Evolutionary conservation across 495 filamentous ascomycete genomes (phyloP), one percentile per base, ranked within the genome.

Genomic region (Podospora australis): DNA sequence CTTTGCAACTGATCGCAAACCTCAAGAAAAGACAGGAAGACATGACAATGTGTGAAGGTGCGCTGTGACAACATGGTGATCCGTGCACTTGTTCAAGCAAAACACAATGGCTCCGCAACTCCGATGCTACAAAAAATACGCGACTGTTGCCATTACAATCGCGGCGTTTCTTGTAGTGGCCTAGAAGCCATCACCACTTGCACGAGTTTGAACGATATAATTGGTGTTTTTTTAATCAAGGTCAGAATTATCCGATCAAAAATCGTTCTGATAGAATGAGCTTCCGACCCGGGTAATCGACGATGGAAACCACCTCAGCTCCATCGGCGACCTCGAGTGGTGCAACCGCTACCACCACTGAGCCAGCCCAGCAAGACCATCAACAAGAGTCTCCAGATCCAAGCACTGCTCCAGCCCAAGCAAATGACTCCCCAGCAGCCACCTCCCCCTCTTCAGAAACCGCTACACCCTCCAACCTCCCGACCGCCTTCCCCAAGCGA

Each of bases 401-500:
- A 6, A 30, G 26, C 6, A 30, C 6, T 30, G 40, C 25, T 11
- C 23, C 20, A n/a, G 47, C 26, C 22, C n/a, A 32, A 14, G 32
- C 30, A 21, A 21, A 39, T 6, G 39, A 7, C 9, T 32, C 49
- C 35, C 29, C 17, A n/a, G 26, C n/a, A 40, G 26, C 24, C 22
- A 36, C 39, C 40, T 45, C 16, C 24, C 7, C 50, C 28, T 21
- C 36, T 25, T 7, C 23, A 3, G 39, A 32, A 11, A n/a, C 21
- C 7, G 34, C 20, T 24, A n/a, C 32, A 16, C 6, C 14, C 13
- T 36, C 52, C 10, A 48, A 55, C 6, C 40, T 63, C 13, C 62
- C 58, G 5, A 24, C 52, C 7, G 44, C 57, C 8, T 64, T 66
- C 26, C 58, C 60, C 24, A 61, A 62, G 48, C 59, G 57, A 24